A percentile compares a stretch with the other conserved stretches of the same genome.
These are phyloP conservation scores for Rhizomucor miehei DNA, from an alignment of 371 early-diverging fungal genomes.

Conservation along the genomic window DNA sequence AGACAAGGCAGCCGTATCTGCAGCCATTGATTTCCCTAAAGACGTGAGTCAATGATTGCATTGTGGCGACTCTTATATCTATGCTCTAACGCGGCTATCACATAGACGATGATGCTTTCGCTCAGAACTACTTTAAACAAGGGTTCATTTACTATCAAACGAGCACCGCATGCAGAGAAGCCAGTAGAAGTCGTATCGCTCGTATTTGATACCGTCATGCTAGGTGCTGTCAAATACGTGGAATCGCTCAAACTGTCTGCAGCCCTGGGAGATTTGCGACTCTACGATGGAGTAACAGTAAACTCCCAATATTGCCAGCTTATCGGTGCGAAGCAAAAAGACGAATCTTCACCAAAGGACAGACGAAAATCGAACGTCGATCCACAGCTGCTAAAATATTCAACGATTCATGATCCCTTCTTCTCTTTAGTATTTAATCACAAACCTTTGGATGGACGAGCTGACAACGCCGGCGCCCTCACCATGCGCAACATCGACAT, in stretches of 20 bases:
- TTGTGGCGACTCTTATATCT: too few relatives aligned
- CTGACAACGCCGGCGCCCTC: slow-evolving; percentile 82
- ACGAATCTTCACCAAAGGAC: slow-evolving; percentile 1
- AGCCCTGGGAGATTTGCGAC: slow-evolving; percentile 73
- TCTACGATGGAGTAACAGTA: slow-evolving; percentile 78
- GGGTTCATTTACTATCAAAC: slow-evolving; percentile 83
- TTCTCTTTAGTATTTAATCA: slow-evolving; percentile 82
- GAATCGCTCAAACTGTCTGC: slow-evolving; percentile 71
- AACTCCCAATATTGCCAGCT: slow-evolving; percentile 79
- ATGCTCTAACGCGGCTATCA: too few relatives aligned
- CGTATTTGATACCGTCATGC: slow-evolving; percentile 64
- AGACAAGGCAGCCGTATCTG: slow-evolving; percentile 57
- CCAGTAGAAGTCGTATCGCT: slow-evolving; percentile 59
- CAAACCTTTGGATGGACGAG: slow-evolving; percentile 83
- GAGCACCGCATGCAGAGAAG: slow-evolving; percentile 58
- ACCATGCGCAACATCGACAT: slow-evolving; percentile 91
- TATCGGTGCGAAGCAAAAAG: slow-evolving; percentile 74
- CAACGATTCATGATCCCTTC: slow-evolving; percentile 64
- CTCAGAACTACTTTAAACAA: slow-evolving; percentile 72
- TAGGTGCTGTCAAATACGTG: slow-evolving; percentile 57
- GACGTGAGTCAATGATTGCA: slow-evolving; percentile 51
- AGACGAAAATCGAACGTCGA: slow-evolving; percentile 21
- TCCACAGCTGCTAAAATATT: slow-evolving; percentile 13
- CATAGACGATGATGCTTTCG: slow-evolving; percentile 60
- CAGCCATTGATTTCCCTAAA: slow-evolving; percentile 72